Evolutionary conservation across 2,329 filamentous ascomycete genomes (phyloP).

Genomic region (Sporothrix protearum): DNA sequence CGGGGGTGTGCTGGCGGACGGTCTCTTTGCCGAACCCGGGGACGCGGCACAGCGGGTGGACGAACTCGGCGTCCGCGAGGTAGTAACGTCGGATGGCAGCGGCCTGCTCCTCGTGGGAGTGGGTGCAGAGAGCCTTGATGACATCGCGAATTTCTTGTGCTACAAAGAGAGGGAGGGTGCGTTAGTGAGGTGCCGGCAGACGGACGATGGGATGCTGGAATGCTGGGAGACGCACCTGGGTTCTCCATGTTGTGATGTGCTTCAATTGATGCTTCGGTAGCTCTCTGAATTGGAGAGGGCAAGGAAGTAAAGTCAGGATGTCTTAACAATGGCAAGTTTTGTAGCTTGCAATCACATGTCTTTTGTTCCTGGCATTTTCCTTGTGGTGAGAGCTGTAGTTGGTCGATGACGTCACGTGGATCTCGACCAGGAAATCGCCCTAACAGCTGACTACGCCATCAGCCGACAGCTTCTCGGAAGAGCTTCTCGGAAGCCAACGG

Average conservation of each 20-base stretch:
- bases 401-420: slow-evolving; percentile 6
- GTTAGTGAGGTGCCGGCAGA: not conserved
- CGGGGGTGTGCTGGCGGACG: not conserved
- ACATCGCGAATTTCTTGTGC: slow-evolving; percentile 24
- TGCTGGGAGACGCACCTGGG: slow-evolving; percentile 18
- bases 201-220: not conserved
- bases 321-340: not conserved
- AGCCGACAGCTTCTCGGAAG: not conserved
- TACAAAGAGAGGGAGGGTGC: not conserved
- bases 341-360: not conserved
- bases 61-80: slow-evolving; percentile 25
- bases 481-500: not conserved
- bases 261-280: not conserved
- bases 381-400: not conserved
- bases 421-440: not conserved
- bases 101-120: slow-evolving; percentile 22
- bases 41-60: slow-evolving; percentile 41
- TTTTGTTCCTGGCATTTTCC: not conserved
- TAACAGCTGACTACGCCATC: not conserved
- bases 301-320: not conserved
- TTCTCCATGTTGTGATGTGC: slow-evolving; percentile 25
- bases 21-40: slow-evolving; percentile 42
- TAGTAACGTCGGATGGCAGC: slow-evolving; percentile 23
- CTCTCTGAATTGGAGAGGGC: not conserved
- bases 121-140: slow-evolving; percentile 23